Percentiles rank a stretch among this genome's conserved stretches.
phyloP scores from a whole-genome alignment of 176 grass and related monocot species.

The Triticum urartu region DNA sequence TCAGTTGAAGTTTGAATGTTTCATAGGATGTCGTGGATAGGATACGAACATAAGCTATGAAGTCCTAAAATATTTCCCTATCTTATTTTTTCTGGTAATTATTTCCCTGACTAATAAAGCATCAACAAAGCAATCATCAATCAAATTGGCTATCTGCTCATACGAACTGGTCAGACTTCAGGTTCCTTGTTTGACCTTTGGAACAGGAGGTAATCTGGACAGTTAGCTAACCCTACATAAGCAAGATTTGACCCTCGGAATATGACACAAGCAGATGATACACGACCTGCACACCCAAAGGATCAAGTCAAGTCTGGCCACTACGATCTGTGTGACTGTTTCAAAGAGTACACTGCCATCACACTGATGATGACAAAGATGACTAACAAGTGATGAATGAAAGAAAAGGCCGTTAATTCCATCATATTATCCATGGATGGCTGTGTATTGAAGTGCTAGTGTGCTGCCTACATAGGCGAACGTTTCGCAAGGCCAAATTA shows the following conservation, averaged over 20 bases:
- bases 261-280: neutral
- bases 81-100: neutral
- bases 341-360: neutral
- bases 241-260: neutral
- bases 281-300: neutral
- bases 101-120: neutral
- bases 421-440: neutral
- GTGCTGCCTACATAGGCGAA: neutral
- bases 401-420: neutral
- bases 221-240: neutral
- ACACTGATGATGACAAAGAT: neutral
- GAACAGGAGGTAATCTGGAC: neutral
- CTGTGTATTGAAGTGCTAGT: neutral
- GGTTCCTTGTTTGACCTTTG: neutral
- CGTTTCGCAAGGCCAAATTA: neutral
- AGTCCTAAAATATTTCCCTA: neutral
- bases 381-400: neutral
- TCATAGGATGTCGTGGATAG: neutral
- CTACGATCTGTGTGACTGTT: neutral
- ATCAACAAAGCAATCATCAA: neutral
- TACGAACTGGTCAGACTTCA: neutral
- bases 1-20: neutral
- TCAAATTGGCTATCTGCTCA: neutral
- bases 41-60: neutral
- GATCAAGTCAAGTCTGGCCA: neutral